These are phyloP conservation scores for Suhomyces atakaporum DNA, from an alignment of 1,139 yeast species.

Conservation along the genomic window DNA sequence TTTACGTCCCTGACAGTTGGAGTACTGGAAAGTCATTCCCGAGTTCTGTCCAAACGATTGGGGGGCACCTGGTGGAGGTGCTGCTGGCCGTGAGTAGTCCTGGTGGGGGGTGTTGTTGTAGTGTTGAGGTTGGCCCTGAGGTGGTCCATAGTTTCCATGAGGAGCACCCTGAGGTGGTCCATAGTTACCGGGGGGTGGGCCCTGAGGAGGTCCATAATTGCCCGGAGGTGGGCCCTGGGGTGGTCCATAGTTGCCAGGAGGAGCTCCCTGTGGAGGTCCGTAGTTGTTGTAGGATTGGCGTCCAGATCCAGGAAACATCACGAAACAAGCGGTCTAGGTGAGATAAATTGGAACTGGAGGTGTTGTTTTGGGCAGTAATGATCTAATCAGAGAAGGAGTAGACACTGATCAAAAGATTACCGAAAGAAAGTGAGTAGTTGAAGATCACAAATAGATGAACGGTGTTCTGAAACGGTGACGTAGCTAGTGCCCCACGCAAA, in stretches of 20 bases:
- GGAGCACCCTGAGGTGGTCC: slow-evolving; percentile 15
- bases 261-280: slow-evolving; percentile 16
- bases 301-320: slow-evolving; percentile 29
- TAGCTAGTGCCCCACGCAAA: too few species aligned
- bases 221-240: slow-evolving; percentile 16
- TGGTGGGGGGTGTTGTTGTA: slow-evolving; percentile 13
- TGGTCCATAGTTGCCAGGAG: slow-evolving; percentile 14
- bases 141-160: slow-evolving; percentile 13
- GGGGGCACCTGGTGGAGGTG: slow-evolving; percentile 21
- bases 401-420: too few species aligned
- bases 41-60: slow-evolving; percentile 27
- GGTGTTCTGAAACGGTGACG: too few species aligned
- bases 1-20: slow-evolving; percentile 71
- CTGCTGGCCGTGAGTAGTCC: slow-evolving; percentile 8
- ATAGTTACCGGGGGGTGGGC: slow-evolving; percentile 9
- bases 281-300: slow-evolving; percentile 15
- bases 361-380: too few species aligned
- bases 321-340: too few species aligned
- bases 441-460: too few species aligned
- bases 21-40: slow-evolving; percentile 48
- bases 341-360: too few species aligned
- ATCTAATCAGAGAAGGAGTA: too few species aligned
- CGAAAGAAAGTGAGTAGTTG: too few species aligned
- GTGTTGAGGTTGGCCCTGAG: slow-evolving; percentile 15
- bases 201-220: slow-evolving; percentile 9